phyloP scores from a whole-genome alignment of 768 basidiomycete genomes.

The Lentinus tigrinus region DNA sequence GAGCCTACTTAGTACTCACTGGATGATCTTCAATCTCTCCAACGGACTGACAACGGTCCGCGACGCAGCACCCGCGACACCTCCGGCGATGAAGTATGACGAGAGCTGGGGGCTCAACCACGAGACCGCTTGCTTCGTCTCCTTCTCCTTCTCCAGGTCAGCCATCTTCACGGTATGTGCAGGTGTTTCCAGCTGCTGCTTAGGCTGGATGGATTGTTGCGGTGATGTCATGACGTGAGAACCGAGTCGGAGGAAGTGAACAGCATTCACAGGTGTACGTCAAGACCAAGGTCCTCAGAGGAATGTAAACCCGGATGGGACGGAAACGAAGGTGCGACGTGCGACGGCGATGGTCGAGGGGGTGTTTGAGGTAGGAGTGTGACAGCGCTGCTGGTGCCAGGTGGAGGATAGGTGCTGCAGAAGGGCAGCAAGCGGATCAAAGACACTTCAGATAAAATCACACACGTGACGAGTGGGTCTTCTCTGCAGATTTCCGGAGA shows the following conservation, averaged over 20 bases:
- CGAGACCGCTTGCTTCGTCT: constrained; percentile 11
- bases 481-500: neutral
- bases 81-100: constrained; percentile 56
- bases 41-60: constrained; percentile 91
- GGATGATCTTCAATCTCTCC: constrained; percentile 94
- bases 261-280: neutral
- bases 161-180: constrained; percentile 10
- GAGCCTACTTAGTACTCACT: constrained; percentile 64
- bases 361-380: neutral
- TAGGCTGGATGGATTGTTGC: constrained; percentile 2
- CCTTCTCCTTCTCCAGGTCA: constrained; percentile 15
- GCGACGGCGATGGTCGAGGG: no score
- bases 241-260: neutral
- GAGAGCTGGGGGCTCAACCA: constrained; percentile 35
- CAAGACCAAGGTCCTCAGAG: no score
- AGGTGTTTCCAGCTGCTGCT: constrained; percentile 1
- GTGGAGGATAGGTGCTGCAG: neutral
- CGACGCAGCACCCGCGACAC: constrained; percentile 63
- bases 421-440: constrained; percentile 1
- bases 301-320: no score
- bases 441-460: neutral
- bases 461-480: neutral
- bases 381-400: neutral
- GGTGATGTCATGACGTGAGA: constrained; percentile 23
- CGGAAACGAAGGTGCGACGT: no score